Evolutionary conservation across 768 basidiomycete species (phyloP).

Genomic region (Agaricus sinodeliciosus): DNA sequence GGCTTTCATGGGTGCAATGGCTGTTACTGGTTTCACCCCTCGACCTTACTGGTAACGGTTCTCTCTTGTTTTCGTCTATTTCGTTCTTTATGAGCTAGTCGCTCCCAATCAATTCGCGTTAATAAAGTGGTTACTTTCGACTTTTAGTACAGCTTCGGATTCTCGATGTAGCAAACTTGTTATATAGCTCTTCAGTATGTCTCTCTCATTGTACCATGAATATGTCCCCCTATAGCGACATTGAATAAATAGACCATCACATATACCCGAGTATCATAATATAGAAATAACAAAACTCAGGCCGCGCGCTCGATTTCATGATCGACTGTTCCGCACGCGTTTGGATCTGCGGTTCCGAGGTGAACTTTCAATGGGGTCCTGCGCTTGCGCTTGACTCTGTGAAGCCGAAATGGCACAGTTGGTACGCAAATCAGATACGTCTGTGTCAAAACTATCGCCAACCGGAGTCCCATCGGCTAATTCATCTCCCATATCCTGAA

Average conservation of each 20-base stretch:
- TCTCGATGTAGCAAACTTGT: conserved; percentile 4
- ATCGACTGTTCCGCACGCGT: no score
- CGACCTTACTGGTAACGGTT: conserved; percentile 12
- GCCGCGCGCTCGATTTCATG: no score
- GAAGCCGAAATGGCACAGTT: no score
- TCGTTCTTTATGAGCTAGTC: background rate
- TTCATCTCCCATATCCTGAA: conserved; percentile 6
- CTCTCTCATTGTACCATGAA: conserved; percentile 2
- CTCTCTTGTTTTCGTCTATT: background rate
- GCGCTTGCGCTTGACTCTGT: no score
- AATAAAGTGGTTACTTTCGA: background rate
- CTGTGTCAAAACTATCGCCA: background rate
- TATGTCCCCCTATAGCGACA: background rate
- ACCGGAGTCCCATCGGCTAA: background rate
- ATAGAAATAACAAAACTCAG: background rate
- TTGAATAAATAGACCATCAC: background rate
- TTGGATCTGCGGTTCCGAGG: no score
- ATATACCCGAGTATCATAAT: background rate
- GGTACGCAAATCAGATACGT: no score
- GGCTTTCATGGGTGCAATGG: conserved; percentile 48
- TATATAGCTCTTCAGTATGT: conserved; percentile 3
- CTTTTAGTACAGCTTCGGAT: background rate
- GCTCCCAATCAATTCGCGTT: background rate
- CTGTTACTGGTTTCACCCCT: conserved; percentile 43
- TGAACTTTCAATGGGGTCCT: no score